Conservation (phyloP, 2,329 filamentous ascomycete species). For the Xylaria sp. region DNA sequence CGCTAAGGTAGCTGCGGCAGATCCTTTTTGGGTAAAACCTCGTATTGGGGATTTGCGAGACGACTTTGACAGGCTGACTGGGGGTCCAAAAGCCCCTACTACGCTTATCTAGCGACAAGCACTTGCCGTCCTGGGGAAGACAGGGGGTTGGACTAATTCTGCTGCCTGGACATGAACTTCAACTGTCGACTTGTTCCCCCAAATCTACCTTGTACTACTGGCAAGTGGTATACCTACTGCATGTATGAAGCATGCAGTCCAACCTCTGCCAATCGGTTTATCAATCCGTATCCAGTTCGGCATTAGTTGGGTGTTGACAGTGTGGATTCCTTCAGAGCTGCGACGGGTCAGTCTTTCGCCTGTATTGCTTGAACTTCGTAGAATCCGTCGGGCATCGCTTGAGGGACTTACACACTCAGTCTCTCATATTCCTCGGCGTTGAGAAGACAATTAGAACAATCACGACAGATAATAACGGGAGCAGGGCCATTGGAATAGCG, state of each 20-base stretch:
- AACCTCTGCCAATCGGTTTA: not conserved
- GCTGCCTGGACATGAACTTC: slow-evolving; percentile 21
- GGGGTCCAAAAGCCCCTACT: not conserved
- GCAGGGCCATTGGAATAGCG: not conserved
- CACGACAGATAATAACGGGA: not conserved
- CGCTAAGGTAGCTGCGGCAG: slow-evolving; percentile 1
- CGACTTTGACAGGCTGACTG: not conserved
- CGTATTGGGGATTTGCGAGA: not conserved
- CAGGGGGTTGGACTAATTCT: slow-evolving; percentile 12
- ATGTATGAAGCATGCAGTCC: not conserved
- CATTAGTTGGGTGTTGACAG: not conserved
- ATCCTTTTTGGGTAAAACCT: not conserved
- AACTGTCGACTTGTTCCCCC: slow-evolving; percentile 1
- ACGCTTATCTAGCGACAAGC: not conserved
- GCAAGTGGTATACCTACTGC: not conserved
- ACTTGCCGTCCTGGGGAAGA: slow-evolving; percentile 8
- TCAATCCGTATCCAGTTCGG: not conserved
- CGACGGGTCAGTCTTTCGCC: not conserved
- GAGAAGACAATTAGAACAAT: not conserved
- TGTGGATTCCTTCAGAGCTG: not conserved
- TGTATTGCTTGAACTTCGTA: not conserved
- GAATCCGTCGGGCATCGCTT: not conserved
- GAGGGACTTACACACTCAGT: not conserved
- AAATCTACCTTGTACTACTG: not conserved
- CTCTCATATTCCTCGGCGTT: not conserved